Evolutionary conservation across 148 eudicot genomes (phyloP).

Genomic region (Persicaria maculosa): DNA sequence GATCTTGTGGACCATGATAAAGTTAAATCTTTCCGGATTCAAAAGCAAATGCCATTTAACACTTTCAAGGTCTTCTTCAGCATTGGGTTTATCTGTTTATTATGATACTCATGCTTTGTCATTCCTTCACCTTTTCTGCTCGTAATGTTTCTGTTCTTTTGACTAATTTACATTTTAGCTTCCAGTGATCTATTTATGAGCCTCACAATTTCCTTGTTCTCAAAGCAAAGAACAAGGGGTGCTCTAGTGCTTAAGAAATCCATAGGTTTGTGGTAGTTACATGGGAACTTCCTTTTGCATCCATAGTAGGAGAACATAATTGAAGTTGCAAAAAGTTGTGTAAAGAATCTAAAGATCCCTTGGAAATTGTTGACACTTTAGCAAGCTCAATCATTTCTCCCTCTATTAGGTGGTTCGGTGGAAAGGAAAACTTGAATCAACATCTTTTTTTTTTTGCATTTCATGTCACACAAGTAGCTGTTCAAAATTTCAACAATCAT

Average conservation of each 20-base stretch:
- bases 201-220: neutral
- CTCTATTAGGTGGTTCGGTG: no score
- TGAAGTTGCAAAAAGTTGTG: neutral
- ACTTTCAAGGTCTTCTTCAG: conserved; percentile 16
- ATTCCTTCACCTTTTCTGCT: neutral
- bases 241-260: neutral
- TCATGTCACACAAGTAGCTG: no score
- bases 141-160: neutral
- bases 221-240: neutral
- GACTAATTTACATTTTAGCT: neutral
- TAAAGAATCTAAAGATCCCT: neutral
- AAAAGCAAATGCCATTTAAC: conserved; percentile 24
- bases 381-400: no score
- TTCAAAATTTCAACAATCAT: no score
- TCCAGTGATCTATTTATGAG: neutral
- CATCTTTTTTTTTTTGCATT: no score
- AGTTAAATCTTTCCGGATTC: conserved; percentile 19
- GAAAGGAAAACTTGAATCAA: no score
- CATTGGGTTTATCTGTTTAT: neutral
- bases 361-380: no score
- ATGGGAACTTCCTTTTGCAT: neutral
- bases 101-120: neutral
- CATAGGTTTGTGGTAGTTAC: neutral
- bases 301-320: neutral
- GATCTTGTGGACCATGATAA: conserved; percentile 25